Evolutionary conservation across 1,284 basidiomycete species (phyloP).

Genomic region (Boletus semigastroideus): DNA sequence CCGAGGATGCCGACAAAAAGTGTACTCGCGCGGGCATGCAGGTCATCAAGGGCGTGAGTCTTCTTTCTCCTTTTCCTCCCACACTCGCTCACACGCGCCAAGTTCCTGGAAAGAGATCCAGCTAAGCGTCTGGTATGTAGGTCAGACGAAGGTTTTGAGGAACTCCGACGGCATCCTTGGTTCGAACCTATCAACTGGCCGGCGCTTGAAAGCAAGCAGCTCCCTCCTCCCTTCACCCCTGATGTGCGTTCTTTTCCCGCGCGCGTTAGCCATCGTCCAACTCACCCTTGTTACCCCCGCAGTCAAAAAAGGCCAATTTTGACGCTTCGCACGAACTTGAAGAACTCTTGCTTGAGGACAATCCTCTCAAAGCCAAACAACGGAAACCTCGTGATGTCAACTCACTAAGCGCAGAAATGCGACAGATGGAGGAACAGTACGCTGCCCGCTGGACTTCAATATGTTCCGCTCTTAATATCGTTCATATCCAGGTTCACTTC

Average conservation of each 20-base stretch:
- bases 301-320: slow-evolving; percentile 98
- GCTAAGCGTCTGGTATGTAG: slow-evolving; percentile 81
- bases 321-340: slow-evolving; percentile 99
- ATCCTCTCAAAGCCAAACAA: slow-evolving; percentile 93
- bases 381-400: slow-evolving; percentile 86
- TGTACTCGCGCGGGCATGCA: slow-evolving; percentile 67
- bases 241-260: slow-evolving; percentile 61
- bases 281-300: slow-evolving; percentile 1
- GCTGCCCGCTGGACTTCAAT: slow-evolving; percentile 31
- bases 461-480: not conserved
- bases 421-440: slow-evolving; percentile 97
- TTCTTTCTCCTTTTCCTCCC: slow-evolving; percentile 9
- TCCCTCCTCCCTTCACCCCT: slow-evolving; percentile 86
- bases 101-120: slow-evolving; percentile 88
- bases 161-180: slow-evolving; percentile 84
- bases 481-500: slow-evolving; percentile 58
- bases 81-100: slow-evolving; percentile 4
- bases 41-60: slow-evolving; percentile 64
- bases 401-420: slow-evolving; percentile 85
- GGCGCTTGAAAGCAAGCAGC: slow-evolving; percentile 77
- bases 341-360: slow-evolving; percentile 93
- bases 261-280: not conserved
- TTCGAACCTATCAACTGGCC: slow-evolving; percentile 87
- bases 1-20: slow-evolving; percentile 72
- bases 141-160: slow-evolving; percentile 75